Evolutionary conservation across 805 yeast genomes (phyloP).

Genomic region (Candida parachauliodes): DNA sequence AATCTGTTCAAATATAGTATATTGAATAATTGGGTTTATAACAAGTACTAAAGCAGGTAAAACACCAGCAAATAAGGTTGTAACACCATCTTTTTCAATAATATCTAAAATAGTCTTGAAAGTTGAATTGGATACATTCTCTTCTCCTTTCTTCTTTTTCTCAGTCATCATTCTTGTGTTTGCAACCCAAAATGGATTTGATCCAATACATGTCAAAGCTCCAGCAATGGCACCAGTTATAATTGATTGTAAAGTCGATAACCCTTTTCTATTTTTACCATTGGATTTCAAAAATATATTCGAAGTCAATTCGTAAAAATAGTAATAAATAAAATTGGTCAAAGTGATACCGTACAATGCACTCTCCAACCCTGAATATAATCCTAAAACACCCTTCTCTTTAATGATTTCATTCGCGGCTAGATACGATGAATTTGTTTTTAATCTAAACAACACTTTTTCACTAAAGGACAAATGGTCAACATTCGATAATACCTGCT

Average conservation of each 20-base stretch:
- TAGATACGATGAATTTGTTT: constrained; percentile 13
- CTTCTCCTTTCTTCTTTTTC: constrained; percentile 20
- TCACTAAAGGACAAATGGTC: constrained; percentile 9
- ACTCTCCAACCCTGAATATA: constrained; percentile 83
- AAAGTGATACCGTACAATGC: constrained; percentile 83
- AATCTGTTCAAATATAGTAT: constrained; percentile 85
- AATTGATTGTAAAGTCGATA: constrained; percentile 65
- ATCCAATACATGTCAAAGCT: constrained; percentile 70
- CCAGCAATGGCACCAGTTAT: constrained; percentile 85
- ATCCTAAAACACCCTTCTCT: constrained; percentile 62
- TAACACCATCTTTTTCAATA: constrained; percentile 64
- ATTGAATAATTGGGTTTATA: constrained; percentile 85
- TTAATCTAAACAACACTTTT: constrained; percentile 12
- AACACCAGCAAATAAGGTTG: constrained; percentile 77
- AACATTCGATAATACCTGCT: constrained; percentile 10
- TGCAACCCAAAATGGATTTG: constrained; percentile 95
- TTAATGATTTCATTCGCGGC: constrained; percentile 43
- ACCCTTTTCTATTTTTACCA: constrained; percentile 27
- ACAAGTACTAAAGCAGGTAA: constrained; percentile 85
- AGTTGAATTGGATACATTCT: constrained; percentile 35
- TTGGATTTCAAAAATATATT: constrained; percentile 37
- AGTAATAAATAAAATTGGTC: constrained; percentile 86
- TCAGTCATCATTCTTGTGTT: constrained; percentile 83
- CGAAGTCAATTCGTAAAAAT: constrained; percentile 76
- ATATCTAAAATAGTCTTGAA: constrained; percentile 59